phyloP scores from a whole-genome alignment of 2,329 filamentous ascomycete species.

The Thielaviopsis ethacetica region DNA sequence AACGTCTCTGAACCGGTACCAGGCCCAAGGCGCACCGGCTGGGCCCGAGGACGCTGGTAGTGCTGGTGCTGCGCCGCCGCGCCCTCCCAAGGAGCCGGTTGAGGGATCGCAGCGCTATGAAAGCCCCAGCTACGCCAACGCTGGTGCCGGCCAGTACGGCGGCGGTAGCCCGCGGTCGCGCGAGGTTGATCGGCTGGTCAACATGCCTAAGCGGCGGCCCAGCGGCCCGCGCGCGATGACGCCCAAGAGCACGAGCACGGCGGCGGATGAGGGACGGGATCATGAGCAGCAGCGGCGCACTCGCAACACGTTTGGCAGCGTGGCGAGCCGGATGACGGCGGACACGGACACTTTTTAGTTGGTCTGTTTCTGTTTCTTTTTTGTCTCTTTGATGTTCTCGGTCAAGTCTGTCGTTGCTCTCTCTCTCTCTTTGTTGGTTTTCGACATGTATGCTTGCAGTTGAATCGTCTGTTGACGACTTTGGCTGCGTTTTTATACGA shows the following conservation, averaged over 20 bases:
- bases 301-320: conserved; percentile 39
- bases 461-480: conserved; percentile 1
- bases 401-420: background rate
- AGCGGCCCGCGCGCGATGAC: conserved; percentile 47
- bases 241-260: conserved; percentile 34
- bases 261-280: conserved; percentile 27
- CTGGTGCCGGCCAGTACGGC: conserved; percentile 36
- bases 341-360: conserved; percentile 38
- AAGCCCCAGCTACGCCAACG: conserved; percentile 25
- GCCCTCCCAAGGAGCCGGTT: conserved; percentile 47
- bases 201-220: conserved; percentile 34
- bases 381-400: background rate
- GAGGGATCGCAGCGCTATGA: conserved; percentile 18
- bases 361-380: background rate
- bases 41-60: conserved; percentile 25
- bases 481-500: background rate
- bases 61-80: conserved; percentile 27
- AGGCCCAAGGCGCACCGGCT: conserved; percentile 28
- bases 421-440: too few relatives aligned
- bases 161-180: conserved; percentile 38
- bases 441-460: background rate
- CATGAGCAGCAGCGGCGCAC: conserved; percentile 26
- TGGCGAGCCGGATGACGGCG: conserved; percentile 24
- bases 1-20: conserved; percentile 39
- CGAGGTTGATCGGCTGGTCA: conserved; percentile 37